Percentiles rank a stretch among this genome's conserved stretches.
phyloP scores from a whole-genome alignment of 2,329 filamentous ascomycete species.

The Talaromyces sp. region DNA sequence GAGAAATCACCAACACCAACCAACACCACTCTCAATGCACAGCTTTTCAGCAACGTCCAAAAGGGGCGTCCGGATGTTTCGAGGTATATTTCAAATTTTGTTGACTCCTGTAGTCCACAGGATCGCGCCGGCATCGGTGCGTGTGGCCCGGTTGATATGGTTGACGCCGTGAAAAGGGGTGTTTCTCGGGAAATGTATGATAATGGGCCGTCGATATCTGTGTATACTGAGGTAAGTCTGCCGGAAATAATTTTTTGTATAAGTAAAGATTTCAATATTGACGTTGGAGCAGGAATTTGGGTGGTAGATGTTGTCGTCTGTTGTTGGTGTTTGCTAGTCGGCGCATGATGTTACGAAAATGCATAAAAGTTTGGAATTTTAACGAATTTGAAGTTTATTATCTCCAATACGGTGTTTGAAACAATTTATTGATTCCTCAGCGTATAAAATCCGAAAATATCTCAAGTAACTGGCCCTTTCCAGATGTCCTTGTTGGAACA shows the following conservation, averaged over 20 bases:
- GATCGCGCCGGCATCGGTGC: background rate
- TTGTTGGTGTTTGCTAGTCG: background rate
- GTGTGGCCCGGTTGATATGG: background rate
- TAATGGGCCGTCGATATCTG: background rate
- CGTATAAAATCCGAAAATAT: background rate
- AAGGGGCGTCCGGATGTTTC: background rate
- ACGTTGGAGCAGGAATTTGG: background rate
- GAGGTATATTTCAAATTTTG: background rate
- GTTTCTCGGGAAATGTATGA: background rate
- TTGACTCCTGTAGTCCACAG: background rate
- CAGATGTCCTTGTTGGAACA: background rate
- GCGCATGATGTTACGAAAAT: background rate
- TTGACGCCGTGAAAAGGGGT: background rate
- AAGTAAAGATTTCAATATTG: background rate
- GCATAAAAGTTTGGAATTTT: background rate
- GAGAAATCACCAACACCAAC: background rate
- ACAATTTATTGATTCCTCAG: background rate
- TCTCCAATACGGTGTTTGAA: background rate
- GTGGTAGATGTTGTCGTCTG: background rate
- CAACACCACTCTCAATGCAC: background rate
- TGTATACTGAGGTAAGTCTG: background rate
- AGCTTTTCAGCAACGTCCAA: background rate
- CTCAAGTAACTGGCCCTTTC: background rate
- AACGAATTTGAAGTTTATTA: background rate
- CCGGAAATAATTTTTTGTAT: background rate